A percentile compares a stretch with the other conserved stretches of the same genome.
These are phyloP conservation scores for Lactifluus volemus DNA, from an alignment of 768 basidiomycete genomes.

Conservation along the genomic window DNA sequence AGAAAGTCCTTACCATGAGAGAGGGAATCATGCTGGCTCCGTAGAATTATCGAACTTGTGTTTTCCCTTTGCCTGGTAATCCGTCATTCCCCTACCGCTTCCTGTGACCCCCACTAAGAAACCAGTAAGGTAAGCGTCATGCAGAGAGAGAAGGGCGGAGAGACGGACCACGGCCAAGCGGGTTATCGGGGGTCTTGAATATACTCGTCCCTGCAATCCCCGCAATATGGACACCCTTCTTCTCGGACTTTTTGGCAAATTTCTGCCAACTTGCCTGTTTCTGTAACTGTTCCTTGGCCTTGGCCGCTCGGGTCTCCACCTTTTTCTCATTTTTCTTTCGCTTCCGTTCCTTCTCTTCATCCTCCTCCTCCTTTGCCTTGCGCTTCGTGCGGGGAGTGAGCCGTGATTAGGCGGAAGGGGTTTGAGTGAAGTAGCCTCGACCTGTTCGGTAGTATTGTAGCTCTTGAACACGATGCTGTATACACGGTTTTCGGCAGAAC, in stretches of 20 bases:
- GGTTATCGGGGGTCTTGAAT: conserved; percentile 92
- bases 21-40: conserved; percentile 7
- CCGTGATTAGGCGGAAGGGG: conserved; percentile 49
- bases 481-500: conserved; percentile 70
- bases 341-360: conserved; percentile 81
- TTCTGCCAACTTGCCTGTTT: conserved; percentile 91
- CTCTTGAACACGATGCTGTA: conserved; percentile 89
- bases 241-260: conserved; percentile 90
- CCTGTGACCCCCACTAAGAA: conserved; percentile 11
- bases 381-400: conserved; percentile 51
- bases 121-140: not conserved
- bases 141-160: conserved; percentile 20
- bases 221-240: conserved; percentile 87
- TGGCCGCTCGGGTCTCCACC: conserved; percentile 69
- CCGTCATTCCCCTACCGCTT: conserved; percentile 19
- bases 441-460: conserved; percentile 85
- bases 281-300: conserved; percentile 77
- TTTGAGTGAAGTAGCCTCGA: conserved; percentile 65
- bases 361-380: conserved; percentile 70
- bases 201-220: conserved; percentile 85
- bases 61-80: conserved; percentile 18
- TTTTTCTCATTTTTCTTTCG: conserved; percentile 97
- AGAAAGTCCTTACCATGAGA: not conserved
- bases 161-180: conserved; percentile 66
- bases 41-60: conserved; percentile 15